These are phyloP conservation scores for Hymenoscyphus salicellus DNA, from an alignment of 2,329 filamentous ascomycete genomes.

Conservation along the genomic window DNA sequence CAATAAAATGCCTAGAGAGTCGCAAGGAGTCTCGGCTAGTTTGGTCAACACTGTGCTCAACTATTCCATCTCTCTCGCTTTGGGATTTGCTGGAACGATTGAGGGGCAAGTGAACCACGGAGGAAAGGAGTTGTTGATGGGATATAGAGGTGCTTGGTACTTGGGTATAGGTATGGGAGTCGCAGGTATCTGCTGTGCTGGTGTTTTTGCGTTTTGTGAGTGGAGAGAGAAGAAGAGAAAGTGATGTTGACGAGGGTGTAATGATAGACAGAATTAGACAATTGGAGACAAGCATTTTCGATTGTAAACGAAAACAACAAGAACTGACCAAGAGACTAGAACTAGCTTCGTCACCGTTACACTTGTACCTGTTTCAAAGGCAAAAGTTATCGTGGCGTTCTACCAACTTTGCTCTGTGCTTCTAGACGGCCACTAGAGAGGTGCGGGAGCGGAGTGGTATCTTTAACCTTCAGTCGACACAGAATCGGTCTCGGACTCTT, in stretches of 20 bases:
- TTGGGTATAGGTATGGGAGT: slow-evolving; percentile 17
- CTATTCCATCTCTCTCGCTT: slow-evolving; percentile 63
- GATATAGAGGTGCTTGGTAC: slow-evolving; percentile 22
- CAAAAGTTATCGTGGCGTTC: not conserved
- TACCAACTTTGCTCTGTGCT: not conserved
- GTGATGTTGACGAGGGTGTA: not conserved
- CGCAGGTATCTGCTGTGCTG: slow-evolving; percentile 2
- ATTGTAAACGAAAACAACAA: not conserved
- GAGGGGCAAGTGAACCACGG: slow-evolving; percentile 42
- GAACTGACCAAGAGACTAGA: not conserved
- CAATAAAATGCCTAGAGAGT: slow-evolving; percentile 45
- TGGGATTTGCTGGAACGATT: slow-evolving; percentile 65
- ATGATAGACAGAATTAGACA: not conserved
- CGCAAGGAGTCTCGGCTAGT: slow-evolving; percentile 52
- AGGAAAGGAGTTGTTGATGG: slow-evolving; percentile 15
- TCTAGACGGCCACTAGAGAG: too few species aligned
- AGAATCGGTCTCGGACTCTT: not conserved
- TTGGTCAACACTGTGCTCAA: slow-evolving; percentile 65
- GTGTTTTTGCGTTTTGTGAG: slow-evolving; percentile 5
- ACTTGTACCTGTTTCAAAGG: not conserved
- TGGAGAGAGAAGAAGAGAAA: not conserved
- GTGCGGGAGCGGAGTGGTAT: not conserved
- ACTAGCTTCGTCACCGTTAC: not conserved
- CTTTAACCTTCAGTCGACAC: not conserved
- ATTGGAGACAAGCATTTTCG: not conserved